These are phyloP conservation scores for Helichrysum umbraculigerum DNA, from an alignment of 129 eudicot genomes.

Conservation along the genomic window DNA sequence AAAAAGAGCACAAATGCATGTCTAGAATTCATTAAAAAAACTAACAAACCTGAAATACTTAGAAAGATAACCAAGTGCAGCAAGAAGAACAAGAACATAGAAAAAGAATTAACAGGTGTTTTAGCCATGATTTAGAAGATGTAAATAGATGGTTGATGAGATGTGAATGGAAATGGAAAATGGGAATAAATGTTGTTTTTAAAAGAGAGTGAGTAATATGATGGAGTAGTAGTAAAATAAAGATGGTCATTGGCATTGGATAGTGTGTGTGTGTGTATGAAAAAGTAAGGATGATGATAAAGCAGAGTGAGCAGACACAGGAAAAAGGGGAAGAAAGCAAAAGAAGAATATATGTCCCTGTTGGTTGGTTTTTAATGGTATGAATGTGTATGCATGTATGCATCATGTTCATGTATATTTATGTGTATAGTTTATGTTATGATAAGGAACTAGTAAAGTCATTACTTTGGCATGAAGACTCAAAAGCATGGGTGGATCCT, in stretches of 20 bases:
- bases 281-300: slow-evolving; percentile 25
- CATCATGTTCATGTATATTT: not conserved
- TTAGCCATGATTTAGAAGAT: slow-evolving; percentile 44
- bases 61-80: slow-evolving; percentile 32
- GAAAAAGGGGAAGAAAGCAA: slow-evolving; percentile 36
- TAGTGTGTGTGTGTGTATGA: slow-evolving; percentile 9
- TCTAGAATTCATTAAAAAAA: too few species aligned
- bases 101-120: not conserved
- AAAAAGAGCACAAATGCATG: not conserved
- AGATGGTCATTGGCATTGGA: slow-evolving; percentile 32
- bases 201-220: slow-evolving; percentile 23
- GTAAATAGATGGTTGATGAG: slow-evolving; percentile 18
- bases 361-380: slow-evolving; percentile 15
- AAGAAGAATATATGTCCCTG: slow-evolving; percentile 32
- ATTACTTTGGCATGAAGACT: slow-evolving; percentile 67
- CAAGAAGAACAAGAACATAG: slow-evolving; percentile 24
- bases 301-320: slow-evolving; percentile 21
- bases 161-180: slow-evolving; percentile 26
- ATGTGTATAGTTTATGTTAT: not conserved
- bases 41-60: slow-evolving; percentile 40
- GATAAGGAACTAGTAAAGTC: slow-evolving; percentile 29
- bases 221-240: not conserved
- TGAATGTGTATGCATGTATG: slow-evolving; percentile 12
- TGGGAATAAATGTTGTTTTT: slow-evolving; percentile 1
- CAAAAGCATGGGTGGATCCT: not conserved